Evolutionary conservation across 2,329 filamentous ascomycete genomes (phyloP).

Genomic region (Exserohilum turcica): DNA sequence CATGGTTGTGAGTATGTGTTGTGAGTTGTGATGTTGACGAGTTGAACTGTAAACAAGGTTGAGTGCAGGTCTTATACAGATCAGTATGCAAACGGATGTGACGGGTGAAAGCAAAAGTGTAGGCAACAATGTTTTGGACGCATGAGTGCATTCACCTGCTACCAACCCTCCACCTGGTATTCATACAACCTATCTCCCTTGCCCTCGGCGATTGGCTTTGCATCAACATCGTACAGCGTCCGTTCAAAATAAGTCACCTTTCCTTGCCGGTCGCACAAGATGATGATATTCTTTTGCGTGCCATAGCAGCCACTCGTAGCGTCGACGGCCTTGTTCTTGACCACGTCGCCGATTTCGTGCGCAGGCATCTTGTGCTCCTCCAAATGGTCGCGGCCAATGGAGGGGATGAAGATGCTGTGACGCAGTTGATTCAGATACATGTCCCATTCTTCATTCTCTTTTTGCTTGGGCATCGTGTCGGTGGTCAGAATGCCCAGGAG

Average conservation of each 20-base stretch:
- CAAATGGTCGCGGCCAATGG: constrained; percentile 56
- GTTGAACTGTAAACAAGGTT: too few relatives aligned
- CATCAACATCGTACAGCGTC: constrained; percentile 62
- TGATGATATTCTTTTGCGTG: constrained; percentile 67
- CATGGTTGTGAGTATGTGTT: not conserved
- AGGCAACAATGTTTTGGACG: too few relatives aligned
- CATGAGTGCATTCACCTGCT: not conserved
- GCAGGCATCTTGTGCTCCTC: constrained; percentile 45
- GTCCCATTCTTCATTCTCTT: constrained; percentile 57
- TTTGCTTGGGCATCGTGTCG: constrained; percentile 60
- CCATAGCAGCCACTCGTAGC: constrained; percentile 62
- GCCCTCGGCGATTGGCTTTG: constrained; percentile 52
- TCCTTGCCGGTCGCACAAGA: constrained; percentile 62
- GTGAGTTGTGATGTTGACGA: too few relatives aligned
- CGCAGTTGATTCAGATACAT: constrained; percentile 62
- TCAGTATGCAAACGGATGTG: too few relatives aligned
- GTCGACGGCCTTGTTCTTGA: constrained; percentile 41
- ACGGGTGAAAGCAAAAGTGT: too few relatives aligned
- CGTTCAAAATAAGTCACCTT: constrained; percentile 66
- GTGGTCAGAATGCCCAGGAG: constrained; percentile 59
- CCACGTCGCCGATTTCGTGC: constrained; percentile 50
- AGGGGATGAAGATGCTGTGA: constrained; percentile 66
- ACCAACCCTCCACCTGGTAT: constrained; percentile 56
- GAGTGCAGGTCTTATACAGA: too few relatives aligned
- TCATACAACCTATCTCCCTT: constrained; percentile 55